phyloP scores from a whole-genome alignment of 108 stramenopile genomes.

The Cyclotella baltica region DNA sequence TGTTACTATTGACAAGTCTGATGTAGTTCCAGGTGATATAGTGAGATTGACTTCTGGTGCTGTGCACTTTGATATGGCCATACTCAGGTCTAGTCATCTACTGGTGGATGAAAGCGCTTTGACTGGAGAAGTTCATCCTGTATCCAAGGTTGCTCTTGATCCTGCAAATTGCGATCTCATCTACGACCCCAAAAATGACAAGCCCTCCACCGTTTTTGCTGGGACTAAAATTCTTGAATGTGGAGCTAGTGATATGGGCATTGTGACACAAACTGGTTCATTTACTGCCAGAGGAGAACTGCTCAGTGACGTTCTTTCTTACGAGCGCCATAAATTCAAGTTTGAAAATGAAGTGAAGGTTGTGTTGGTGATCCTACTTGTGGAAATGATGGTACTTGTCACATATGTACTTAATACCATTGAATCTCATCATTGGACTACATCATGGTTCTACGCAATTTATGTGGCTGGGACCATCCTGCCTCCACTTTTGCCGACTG shows the following conservation, averaged over 20 bases:
- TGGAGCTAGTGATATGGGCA: constrained; percentile 45
- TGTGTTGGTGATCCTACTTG: constrained; percentile 48
- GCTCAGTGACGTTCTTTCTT: constrained; percentile 67
- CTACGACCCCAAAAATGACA: constrained; percentile 47
- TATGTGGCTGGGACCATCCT: constrained; percentile 21
- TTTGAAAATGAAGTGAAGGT: constrained; percentile 67
- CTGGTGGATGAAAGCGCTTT: constrained; percentile 72
- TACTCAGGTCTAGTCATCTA: constrained; percentile 41
- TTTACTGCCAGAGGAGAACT: constrained; percentile 70
- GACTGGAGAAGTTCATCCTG: constrained; percentile 69
- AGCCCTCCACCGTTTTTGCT: constrained; percentile 64
- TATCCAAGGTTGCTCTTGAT: constrained; percentile 60
- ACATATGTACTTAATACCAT: constrained; percentile 44
- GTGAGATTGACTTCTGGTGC: constrained; percentile 42
- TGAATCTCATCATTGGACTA: constrained; percentile 53
- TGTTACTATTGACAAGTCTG: constrained; percentile 38
- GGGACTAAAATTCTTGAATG: constrained; percentile 69
- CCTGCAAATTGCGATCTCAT: constrained; percentile 27
- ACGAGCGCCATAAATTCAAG: constrained; percentile 70
- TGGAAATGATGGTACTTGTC: constrained; percentile 56
- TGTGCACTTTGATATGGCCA: constrained; percentile 62
- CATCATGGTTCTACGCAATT: constrained; percentile 39
- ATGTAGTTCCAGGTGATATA: constrained; percentile 57
- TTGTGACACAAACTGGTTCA: constrained; percentile 69
- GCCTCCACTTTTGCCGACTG: constrained; percentile 50